Base-by-base conservation (phyloP, 208 protist species). In the Tritrichomonas foetus region DNA sequence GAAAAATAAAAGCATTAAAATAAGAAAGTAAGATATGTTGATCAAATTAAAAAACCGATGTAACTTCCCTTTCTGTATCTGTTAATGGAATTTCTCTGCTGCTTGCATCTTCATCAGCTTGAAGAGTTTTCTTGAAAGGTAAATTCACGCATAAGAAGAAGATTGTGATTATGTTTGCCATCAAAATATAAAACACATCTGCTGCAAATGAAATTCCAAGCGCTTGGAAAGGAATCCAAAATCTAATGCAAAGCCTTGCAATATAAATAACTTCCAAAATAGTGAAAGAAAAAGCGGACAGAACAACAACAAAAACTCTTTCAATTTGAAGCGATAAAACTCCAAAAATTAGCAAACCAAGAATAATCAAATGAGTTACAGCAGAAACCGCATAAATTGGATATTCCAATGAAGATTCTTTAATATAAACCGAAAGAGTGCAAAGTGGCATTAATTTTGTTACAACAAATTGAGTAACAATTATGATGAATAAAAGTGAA, bases 91-190 rank as follows among this genome's bases (percentile, higher is more conserved):
- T n/a, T n/a, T n/a, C n/a, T n/a, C n/a, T n/a, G n/a, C n/a, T n/a
- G n/a, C n/a, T 61, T 61, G 53, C 11, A 61, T 61, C 53, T 61
- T 61, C 53, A 61, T 22, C 16, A 22, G 5, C 53, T 61, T 61
- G 53, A 61, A 61, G 53, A 22, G 53, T 61, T 61, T 61, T 61
- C 16, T 61, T 20, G 50, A 82, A 30, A 82, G 74, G 74, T 30
- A 82, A 20, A 41, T 82, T 82, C 16, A 47, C 41, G 30, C 16
- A 33, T 16, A 82, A 39, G 41, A 53, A 82, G 74, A 82, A 82
- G 50, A 82, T 82, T 89, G 78, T 89, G 16, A 89, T 57, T 8
- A 89, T 47, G 47, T 89, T 89, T 53, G 78, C 78, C 8, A 44
- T 57, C 3, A 89, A 36, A 14, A 89, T 89, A 49, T 89, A 89